Percentiles rank a stretch among this genome's conserved stretches.
phyloP scores from a whole-genome alignment of 495 filamentous ascomycete genomes.

The Hypoxylon crocopeplum region DNA sequence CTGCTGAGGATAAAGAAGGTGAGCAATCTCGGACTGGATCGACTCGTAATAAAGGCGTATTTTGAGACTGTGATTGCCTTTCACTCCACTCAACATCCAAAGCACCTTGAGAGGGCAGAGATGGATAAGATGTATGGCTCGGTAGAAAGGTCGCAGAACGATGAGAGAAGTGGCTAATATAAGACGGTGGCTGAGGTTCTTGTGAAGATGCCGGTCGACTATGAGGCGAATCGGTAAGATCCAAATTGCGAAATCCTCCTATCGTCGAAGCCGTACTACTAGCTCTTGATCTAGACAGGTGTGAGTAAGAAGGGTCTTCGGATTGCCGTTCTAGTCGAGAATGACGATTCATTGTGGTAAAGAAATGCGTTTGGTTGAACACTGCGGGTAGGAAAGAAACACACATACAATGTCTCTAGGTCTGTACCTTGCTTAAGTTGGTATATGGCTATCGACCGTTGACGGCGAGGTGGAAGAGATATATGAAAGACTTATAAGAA shows the following conservation, averaged over 20 bases:
- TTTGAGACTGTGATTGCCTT: slow-evolving; percentile 30
- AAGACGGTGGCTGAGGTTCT: slow-evolving; percentile 36
- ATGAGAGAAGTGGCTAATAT: slow-evolving; percentile 35
- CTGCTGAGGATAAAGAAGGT: slow-evolving; percentile 31
- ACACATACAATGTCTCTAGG: slow-evolving; percentile 29
- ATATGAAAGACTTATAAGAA: slow-evolving; percentile 32
- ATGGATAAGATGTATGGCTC: slow-evolving; percentile 39
- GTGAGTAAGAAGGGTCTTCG: slow-evolving; percentile 56
- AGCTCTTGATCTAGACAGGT: slow-evolving; percentile 50
- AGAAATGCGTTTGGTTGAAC: slow-evolving; percentile 21
- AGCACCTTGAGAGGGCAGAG: slow-evolving; percentile 28
- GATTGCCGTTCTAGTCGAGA: slow-evolving; percentile 38
- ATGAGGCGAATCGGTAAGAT: slow-evolving; percentile 42
- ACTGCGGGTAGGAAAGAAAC: slow-evolving; percentile 10
- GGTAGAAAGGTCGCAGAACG: slow-evolving; percentile 29
- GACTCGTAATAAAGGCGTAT: slow-evolving; percentile 45
- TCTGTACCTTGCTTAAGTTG: slow-evolving; percentile 9
- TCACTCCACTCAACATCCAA: slow-evolving; percentile 46
- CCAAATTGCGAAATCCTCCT: slow-evolving; percentile 44
- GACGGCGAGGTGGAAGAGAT: slow-evolving; percentile 14
- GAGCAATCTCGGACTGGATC: slow-evolving; percentile 43
- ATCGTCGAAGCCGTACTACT: slow-evolving; percentile 46
- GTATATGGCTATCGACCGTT: slow-evolving; percentile 8
- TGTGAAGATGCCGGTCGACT: slow-evolving; percentile 38
- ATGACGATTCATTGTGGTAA: slow-evolving; percentile 42